Base-by-base conservation (phyloP, 2,329 filamentous ascomycete species). In the Colletotrichum caudatum region DNA sequence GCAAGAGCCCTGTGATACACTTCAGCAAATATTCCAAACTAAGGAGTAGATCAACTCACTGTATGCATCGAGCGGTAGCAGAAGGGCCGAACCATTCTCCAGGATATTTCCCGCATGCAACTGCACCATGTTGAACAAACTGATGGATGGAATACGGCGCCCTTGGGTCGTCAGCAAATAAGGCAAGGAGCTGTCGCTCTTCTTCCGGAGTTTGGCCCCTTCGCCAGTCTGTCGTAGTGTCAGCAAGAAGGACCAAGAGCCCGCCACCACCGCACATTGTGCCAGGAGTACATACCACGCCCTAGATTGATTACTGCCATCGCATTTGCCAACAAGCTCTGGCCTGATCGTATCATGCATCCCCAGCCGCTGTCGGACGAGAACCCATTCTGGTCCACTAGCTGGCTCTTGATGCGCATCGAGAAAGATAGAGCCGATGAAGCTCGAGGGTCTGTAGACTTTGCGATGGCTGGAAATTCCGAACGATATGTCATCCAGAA, bases 1-100 rank as follows among this genome's bases (percentile, higher is more conserved):
- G 91, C 90, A 48, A 99, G 85, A 26, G 93, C 93, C 80, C 94
- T 97, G 18, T 20, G 7, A 67, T 63, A 72, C 48, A 56, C 54
- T 16, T 41, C 23, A 61, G 67, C 70, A 73, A 54, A 16, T 20
- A 20, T 14, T 53, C 35, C 9, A 48, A 35, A 9, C 20, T 20
- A 26, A 18, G n/a, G 16, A 60, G 7, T n/a, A 66, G 14, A 29
- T 57, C 35, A 57, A 82, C 92, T 80, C 84, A 97, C 94, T 96
- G 92, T 75, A 99, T 98, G 80, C 96, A 98, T 68, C 92, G 90
- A 58, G 96, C 95, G 12, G 96, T 97, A 8, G 96, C 96, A 23
- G 94, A 98, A n/a, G 96, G 96, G 0, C 96, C 96, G 82, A 99
- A 99, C 96, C 96, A 99, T 82, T 98, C 94, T 48, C 96, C 96